Evolutionary conservation across 495 filamentous ascomycete genomes (phyloP).

Genomic region (Acidiella bohemica): DNA sequence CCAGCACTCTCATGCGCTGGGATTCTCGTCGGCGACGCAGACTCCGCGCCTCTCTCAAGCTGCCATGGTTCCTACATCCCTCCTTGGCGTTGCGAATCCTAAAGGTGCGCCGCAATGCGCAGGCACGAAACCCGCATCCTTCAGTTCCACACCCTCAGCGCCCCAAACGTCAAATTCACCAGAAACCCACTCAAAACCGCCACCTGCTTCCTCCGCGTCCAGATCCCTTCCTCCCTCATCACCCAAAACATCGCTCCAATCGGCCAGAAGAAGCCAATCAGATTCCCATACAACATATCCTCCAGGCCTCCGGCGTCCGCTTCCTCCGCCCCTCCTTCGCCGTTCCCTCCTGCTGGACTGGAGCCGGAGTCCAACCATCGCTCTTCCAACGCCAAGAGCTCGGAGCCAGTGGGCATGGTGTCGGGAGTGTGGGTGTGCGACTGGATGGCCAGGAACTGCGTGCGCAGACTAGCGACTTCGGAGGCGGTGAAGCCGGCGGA

Average conservation of each 20-base stretch:
- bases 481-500: conserved; percentile 61
- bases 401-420: conserved; percentile 57
- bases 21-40: no score
- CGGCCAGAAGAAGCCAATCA: conserved; percentile 92
- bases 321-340: conserved; percentile 13
- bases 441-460: conserved; percentile 74
- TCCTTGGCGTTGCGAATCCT: no score
- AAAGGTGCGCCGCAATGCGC: neutral
- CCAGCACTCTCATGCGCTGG: no score
- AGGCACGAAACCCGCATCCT: neutral
- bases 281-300: conserved; percentile 74
- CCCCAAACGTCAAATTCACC: conserved; percentile 57
- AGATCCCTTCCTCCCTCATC: conserved; percentile 77
- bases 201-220: conserved; percentile 65
- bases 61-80: no score
- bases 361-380: conserved; percentile 77
- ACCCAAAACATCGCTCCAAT: conserved; percentile 73
- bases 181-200: conserved; percentile 72
- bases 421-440: conserved; percentile 66
- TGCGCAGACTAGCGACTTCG: conserved; percentile 68
- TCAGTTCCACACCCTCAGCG: conserved; percentile 40
- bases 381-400: conserved; percentile 61
- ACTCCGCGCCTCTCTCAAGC: no score
- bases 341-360: conserved; percentile 27
- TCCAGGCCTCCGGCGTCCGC: conserved; percentile 51